Conservation (phyloP, 208 protist species). For the Endotrypanum monterogeii region DNA sequence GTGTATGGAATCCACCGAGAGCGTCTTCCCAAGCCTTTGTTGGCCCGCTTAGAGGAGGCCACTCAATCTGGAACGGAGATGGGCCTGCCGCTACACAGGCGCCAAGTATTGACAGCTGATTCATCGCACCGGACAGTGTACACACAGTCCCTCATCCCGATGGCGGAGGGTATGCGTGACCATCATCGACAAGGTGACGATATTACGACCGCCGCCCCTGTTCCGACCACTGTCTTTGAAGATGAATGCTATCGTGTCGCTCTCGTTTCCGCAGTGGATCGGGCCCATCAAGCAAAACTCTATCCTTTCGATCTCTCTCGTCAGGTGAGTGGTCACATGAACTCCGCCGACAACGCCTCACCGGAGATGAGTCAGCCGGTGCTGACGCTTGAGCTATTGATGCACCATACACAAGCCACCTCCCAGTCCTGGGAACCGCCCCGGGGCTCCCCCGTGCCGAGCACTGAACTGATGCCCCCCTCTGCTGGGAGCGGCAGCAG, state of each 20-base stretch:
- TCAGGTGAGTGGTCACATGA: not conserved
- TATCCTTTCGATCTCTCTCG: not conserved
- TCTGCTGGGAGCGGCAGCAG: slow-evolving; percentile 17
- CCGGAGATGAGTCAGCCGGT: slow-evolving; percentile 8
- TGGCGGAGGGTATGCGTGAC: slow-evolving; percentile 15
- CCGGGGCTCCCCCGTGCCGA: not conserved
- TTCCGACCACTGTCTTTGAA: slow-evolving; percentile 25
- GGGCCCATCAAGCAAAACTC: not conserved
- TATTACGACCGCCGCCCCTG: not conserved
- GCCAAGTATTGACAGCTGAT: not conserved
- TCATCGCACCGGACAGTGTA: slow-evolving; percentile 22
- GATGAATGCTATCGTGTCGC: slow-evolving; percentile 32
- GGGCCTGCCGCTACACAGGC: not conserved
- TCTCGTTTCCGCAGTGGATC: slow-evolving; percentile 14
- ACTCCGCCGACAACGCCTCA: not conserved
- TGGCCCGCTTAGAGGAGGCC: slow-evolving; percentile 1
- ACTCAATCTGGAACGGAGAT: not conserved
- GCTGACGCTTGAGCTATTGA: slow-evolving; percentile 33
- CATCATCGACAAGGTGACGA: slow-evolving; percentile 6
- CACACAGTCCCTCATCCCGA: slow-evolving; percentile 16
- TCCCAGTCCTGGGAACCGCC: slow-evolving; percentile 15
- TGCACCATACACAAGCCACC: slow-evolving; percentile 27
- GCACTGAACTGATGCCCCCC: not conserved
- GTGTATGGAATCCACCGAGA: slow-evolving; percentile 21
- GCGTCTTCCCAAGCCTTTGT: slow-evolving; percentile 23